Percentiles rank a stretch among this genome's conserved stretches.
These are phyloP conservation scores for Cladosporium sp. DNA, from an alignment of 2,329 filamentous ascomycete species.

Conservation along the genomic window DNA sequence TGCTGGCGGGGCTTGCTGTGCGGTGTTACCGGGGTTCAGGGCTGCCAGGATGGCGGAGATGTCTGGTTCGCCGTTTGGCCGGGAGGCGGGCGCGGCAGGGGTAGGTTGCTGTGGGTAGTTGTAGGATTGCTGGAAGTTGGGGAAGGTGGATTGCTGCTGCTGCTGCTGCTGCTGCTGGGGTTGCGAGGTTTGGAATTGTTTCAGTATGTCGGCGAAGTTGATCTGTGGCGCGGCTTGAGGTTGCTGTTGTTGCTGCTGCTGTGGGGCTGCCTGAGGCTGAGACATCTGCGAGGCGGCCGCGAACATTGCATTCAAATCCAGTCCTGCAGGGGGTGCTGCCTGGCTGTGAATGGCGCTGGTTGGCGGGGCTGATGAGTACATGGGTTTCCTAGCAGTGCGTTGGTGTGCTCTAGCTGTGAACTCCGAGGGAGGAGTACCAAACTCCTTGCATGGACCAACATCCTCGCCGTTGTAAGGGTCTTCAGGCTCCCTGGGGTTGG, in stretches of 20 bases:
- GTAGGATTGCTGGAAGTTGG: not conserved
- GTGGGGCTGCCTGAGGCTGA: not conserved
- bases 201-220: slow-evolving; percentile 1
- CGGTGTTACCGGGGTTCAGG: slow-evolving; percentile 11
- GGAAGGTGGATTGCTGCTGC: slow-evolving; percentile 1
- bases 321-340: not conserved
- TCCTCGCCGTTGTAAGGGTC: slow-evolving; percentile 33
- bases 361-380: not conserved
- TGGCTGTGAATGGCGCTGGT: not conserved
- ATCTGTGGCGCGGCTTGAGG: slow-evolving; percentile 12
- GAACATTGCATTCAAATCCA: slow-evolving; percentile 6
- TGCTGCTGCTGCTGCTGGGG: slow-evolving; percentile 10
- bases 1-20: not conserved
- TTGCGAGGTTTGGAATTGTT: slow-evolving; percentile 13
- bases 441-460: slow-evolving; percentile 26
- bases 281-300: slow-evolving; percentile 8
- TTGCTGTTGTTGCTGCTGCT: slow-evolving; percentile 1
- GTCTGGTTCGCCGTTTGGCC: slow-evolving; percentile 20
- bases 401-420: slow-evolving; percentile 18
- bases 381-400: not conserved
- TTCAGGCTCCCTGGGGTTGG: slow-evolving; percentile 41
- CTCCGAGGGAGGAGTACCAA: slow-evolving; percentile 34
- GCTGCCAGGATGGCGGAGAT: slow-evolving; percentile 28
- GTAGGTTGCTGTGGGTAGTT: not conserved
- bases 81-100: slow-evolving; percentile 5